phyloP scores from a whole-genome alignment of 2,329 filamentous ascomycete genomes.

The Aspergillus calidoustus region DNA sequence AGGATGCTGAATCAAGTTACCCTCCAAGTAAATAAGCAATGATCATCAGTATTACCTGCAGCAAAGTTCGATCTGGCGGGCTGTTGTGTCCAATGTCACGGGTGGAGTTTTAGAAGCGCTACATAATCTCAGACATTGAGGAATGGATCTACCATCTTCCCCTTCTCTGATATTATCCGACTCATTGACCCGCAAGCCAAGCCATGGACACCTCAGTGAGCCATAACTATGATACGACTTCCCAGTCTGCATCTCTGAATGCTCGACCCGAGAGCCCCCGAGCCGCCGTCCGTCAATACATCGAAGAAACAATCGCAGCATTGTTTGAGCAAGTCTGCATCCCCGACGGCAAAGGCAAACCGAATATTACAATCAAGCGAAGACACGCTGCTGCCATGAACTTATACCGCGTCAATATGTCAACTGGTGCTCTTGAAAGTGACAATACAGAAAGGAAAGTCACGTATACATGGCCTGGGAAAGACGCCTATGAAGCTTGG shows the following conservation, averaged over 20 bases:
- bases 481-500: slow-evolving; percentile 61
- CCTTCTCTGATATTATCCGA: background rate
- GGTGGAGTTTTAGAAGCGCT: too few species aligned
- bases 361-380: slow-evolving; percentile 36
- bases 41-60: too few species aligned
- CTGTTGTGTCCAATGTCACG: too few species aligned
- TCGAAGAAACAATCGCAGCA: slow-evolving; percentile 32
- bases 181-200: background rate
- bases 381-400: slow-evolving; percentile 27
- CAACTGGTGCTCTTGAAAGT: slow-evolving; percentile 35
- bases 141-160: background rate
- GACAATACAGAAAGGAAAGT: slow-evolving; percentile 23
- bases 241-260: background rate
- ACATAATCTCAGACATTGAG: background rate
- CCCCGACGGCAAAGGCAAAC: slow-evolving; percentile 36
- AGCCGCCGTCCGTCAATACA: slow-evolving; percentile 34
- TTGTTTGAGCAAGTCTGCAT: slow-evolving; percentile 33
- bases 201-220: background rate
- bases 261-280: background rate
- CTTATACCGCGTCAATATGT: slow-evolving; percentile 33
- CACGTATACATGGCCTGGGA: slow-evolving; percentile 61
- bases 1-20: too few species aligned
- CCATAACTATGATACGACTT: too few species aligned
- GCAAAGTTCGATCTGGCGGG: too few species aligned
- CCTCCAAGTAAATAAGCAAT: too few species aligned